These are phyloP conservation scores for Camillea tinctor DNA, from an alignment of 2,329 filamentous ascomycete species.

Conservation along the genomic window DNA sequence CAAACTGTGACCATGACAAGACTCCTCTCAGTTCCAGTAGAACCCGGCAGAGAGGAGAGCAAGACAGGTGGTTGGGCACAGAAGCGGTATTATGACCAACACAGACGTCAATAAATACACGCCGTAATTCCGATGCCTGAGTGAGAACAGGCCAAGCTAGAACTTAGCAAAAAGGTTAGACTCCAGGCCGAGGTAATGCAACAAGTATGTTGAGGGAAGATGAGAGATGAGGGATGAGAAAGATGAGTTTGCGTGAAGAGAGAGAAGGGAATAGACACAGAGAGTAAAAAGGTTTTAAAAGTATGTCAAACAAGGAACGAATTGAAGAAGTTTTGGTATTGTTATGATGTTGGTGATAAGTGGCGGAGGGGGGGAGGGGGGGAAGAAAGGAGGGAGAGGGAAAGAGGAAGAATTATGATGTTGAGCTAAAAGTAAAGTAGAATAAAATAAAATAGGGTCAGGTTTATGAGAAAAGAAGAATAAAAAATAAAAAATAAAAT, in stretches of 20 bases:
- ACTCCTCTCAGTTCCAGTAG: neutral
- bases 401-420: constrained; percentile 13
- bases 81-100: neutral
- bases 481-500: constrained; percentile 19
- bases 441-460: constrained; percentile 8
- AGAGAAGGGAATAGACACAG: constrained; percentile 2
- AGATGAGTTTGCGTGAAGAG: too few species aligned
- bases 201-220: neutral
- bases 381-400: constrained; percentile 11
- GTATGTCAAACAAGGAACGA: neutral
- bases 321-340: neutral
- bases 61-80: neutral
- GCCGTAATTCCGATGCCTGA: neutral
- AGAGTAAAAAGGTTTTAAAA: neutral
- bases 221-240: neutral
- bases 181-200: neutral
- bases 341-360: neutral
- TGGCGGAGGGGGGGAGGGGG: constrained; percentile 6
- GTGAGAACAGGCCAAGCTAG: neutral
- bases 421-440: constrained; percentile 21
- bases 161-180: neutral
- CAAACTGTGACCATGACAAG: neutral
- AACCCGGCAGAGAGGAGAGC: neutral
- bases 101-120: neutral
- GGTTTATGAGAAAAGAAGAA: constrained; percentile 12